Percentiles rank a stretch among this genome's conserved stretches.
phyloP scores from a whole-genome alignment of 2,329 filamentous ascomycete genomes.

The Aspergillus persii region DNA sequence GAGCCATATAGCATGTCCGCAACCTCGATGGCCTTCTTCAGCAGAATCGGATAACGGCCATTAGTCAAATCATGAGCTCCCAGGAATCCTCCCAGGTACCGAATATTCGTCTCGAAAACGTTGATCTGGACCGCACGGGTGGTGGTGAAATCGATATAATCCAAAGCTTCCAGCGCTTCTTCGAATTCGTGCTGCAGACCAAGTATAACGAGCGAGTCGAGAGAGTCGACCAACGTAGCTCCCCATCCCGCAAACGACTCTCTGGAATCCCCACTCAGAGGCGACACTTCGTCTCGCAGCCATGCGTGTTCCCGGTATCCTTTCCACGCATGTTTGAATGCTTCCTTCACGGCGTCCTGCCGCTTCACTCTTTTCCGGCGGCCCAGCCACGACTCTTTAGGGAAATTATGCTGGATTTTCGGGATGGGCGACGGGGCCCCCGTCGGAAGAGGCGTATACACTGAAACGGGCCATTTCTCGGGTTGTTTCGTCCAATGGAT shows the following conservation, averaged over 20 bases:
- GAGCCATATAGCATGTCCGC: constrained; percentile 77
- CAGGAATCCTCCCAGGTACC: constrained; percentile 83
- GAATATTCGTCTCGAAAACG: constrained; percentile 87
- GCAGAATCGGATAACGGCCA: constrained; percentile 65
- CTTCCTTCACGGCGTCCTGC: constrained; percentile 66
- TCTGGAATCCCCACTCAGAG: constrained; percentile 64
- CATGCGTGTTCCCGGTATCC: constrained; percentile 80
- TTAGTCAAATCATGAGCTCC: constrained; percentile 82
- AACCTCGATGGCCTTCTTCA: constrained; percentile 77
- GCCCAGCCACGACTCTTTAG: constrained; percentile 57
- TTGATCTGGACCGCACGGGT: constrained; percentile 68
- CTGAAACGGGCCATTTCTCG: constrained; percentile 74
- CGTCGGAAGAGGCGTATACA: constrained; percentile 70
- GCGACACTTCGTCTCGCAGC: constrained; percentile 81
- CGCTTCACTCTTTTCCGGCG: constrained; percentile 64
- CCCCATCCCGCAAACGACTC: constrained; percentile 92
- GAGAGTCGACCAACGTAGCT: constrained; percentile 76
- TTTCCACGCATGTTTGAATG: constrained; percentile 75
- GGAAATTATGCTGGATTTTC: constrained; percentile 72
- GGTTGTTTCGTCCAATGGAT: constrained; percentile 68
- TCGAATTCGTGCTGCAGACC: constrained; percentile 75
- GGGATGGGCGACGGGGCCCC: constrained; percentile 68
- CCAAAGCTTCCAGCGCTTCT: constrained; percentile 67
- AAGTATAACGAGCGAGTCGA: constrained; percentile 86
- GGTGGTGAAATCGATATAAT: constrained; percentile 78